Evolutionary conservation across 2,329 filamentous ascomycete genomes (phyloP), one percentile per base, ranked within the genome.

Genomic region (Tolypocladium nubicola): DNA sequence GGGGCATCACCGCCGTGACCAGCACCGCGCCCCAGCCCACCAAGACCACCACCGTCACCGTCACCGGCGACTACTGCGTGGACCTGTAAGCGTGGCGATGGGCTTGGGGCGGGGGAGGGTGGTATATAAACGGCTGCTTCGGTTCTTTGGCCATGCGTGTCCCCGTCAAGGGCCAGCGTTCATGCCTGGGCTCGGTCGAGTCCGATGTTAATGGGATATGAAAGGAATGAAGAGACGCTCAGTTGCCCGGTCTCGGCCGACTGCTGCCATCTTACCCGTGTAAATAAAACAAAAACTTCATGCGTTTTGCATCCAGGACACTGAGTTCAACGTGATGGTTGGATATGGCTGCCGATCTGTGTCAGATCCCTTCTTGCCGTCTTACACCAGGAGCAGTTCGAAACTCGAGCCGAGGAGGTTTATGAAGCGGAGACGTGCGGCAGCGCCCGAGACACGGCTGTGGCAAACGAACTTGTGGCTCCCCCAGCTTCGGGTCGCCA

Each of bases 51-150:
- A 76, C 73, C 37, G 70, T 75, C 57, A 76, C 74, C 58, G 70
- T 68, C 58, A 75, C 73, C 53, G 63, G 66, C 62, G 72, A 75
- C 65, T 72, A 68, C 64, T 76, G 74, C 67, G 72, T 74, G 57
- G 71, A 72, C 54, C 55, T 68, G 62, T 68, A 64, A 63, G 52
- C 38, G 38, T n/a, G n/a, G 23, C 40, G 11, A 50, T 35, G 39
- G 26, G 21, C 19, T 26, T 21, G 14, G n/a, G 10, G 52, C 11
- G 33, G 41, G 13, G 26, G n/a, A 19, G 45, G 16, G 40, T 37
- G 19, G 39, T 26, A 21, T 13, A 43, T 41, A 21, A 21, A 21
- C 38, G 52, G 23, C n/a, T 54, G 38, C 38, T 41, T 53, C 21
- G 52, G 38, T 33, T 54, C 52, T 54, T 52, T 26, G 33, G 30